Percentiles rank a stretch among this genome's conserved stretches.
phyloP scores from a whole-genome alignment of 306 rosid species.

The Malus asiatica region DNA sequence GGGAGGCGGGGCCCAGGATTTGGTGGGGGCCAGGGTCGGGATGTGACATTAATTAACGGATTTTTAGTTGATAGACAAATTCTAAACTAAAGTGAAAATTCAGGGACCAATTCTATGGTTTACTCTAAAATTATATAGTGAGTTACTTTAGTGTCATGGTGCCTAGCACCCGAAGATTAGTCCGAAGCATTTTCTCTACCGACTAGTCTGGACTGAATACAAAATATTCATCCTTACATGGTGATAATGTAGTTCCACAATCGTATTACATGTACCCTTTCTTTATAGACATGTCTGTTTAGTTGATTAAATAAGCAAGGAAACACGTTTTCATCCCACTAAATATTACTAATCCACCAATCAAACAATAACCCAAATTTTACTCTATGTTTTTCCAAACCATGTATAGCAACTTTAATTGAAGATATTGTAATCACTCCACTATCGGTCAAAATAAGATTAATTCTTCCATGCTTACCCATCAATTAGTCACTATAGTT shows the following conservation, averaged over 20 bases:
- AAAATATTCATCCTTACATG: neutral
- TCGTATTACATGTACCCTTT: neutral
- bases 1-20: too few species aligned
- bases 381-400: neutral
- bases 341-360: neutral
- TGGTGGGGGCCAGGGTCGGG: too few species aligned
- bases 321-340: neutral
- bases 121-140: too few species aligned
- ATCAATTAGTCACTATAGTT: neutral
- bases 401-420: neutral
- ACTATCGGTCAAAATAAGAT: neutral
- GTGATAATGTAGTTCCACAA: neutral
- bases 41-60: too few species aligned
- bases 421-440: neutral
- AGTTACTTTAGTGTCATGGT: too few species aligned
- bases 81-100: too few species aligned
- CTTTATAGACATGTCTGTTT: neutral
- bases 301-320: neutral
- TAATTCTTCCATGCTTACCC: neutral
- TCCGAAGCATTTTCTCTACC: too few species aligned
- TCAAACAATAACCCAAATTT: neutral
- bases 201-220: neutral
- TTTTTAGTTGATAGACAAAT: too few species aligned
- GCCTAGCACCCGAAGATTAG: neutral
- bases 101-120: too few species aligned